Evolutionary conservation across 2,329 filamentous ascomycete species (phyloP).

Genomic region (Aspergillus ruber): DNA sequence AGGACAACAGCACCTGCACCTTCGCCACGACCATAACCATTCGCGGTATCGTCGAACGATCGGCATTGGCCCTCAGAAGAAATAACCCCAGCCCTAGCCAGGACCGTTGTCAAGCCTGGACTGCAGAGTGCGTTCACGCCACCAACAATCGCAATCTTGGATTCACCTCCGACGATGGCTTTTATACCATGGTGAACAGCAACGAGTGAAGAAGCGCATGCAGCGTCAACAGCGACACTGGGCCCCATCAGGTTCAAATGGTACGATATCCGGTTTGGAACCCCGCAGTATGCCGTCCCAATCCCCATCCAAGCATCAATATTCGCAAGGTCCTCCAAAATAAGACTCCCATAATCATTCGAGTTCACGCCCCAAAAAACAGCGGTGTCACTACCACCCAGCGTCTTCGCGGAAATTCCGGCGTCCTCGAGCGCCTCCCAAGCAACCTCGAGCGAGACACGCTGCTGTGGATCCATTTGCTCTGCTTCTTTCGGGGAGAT

Average conservation of each 20-base stretch:
- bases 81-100: conserved; percentile 23
- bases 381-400: conserved; percentile 22
- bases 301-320: conserved; percentile 37
- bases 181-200: conserved; percentile 14
- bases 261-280: conserved; percentile 22
- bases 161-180: conserved; percentile 11
- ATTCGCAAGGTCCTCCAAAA: conserved; percentile 32
- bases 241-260: conserved; percentile 19
- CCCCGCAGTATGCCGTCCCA: conserved; percentile 32
- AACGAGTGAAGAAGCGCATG: conserved; percentile 18
- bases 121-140: conserved; percentile 30
- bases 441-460: conserved; percentile 16
- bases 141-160: conserved; percentile 11
- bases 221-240: conserved; percentile 17
- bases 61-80: conserved; percentile 23
- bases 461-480: conserved; percentile 25
- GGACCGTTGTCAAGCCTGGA: conserved; percentile 26
- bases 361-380: conserved; percentile 28
- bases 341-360: conserved; percentile 31
- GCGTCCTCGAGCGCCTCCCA: conserved; percentile 20
- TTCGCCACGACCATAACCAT: conserved; percentile 27
- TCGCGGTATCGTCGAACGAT: conserved; percentile 25
- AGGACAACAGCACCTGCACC: conserved; percentile 25
- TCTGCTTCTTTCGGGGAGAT: conserved; percentile 23
- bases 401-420: conserved; percentile 10